Base-by-base conservation (phyloP, 139 green algal species). In the Tetraselmis striata region DNA sequence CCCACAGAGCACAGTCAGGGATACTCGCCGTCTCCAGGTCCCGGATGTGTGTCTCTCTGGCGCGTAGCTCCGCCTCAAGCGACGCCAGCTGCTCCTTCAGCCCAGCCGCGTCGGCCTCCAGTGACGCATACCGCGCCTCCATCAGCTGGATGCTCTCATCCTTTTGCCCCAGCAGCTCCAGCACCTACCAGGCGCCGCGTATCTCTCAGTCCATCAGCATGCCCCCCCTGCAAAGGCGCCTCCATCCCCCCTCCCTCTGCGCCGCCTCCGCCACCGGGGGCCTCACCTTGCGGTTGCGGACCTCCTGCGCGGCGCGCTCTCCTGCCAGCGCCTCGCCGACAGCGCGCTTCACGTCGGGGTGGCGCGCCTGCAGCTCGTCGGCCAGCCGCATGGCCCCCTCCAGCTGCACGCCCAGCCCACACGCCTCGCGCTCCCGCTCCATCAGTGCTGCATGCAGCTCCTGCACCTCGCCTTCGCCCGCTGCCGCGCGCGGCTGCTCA, bases 121-220 rank as follows among this genome's bases (percentile, higher is more conserved):
- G 76, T 23, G 84, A 67, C 28, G 2, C 77, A 26, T 81, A 83
- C 31, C 86, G 78, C 29, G 80, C 83, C 79, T 89, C 81, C 77
- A 84, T 86, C 5, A 27, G 67, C 29, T 77, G 29, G 23, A 89
- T 84, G 24, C 84, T 81, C 1, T 89, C 83, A 32, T 87, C 84
- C 81, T 87, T 79, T 45, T 29, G 81, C 67, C 80, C 77, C 18
- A 91, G 80, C 81, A 91, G 77, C 81, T 86, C 77, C 29, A 91
- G 80, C 24, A 91, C n/a, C n/a, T n/a, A n/a, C n/a, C n/a, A n/a
- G n/a, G n/a, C n/a, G n/a, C n/a, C n/a, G n/a, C n/a, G n/a, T n/a
- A n/a, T n/a, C n/a, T n/a, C n/a, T n/a, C n/a, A n/a, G n/a, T n/a
- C n/a, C n/a, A n/a, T n/a, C n/a, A n/a, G n/a, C n/a, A n/a, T n/a